Percentiles rank a stretch among this genome's conserved stretches.
Evolutionary conservation across 2,329 filamentous ascomycete species (phyloP).

Genomic region (Madurella mycetomatis): DNA sequence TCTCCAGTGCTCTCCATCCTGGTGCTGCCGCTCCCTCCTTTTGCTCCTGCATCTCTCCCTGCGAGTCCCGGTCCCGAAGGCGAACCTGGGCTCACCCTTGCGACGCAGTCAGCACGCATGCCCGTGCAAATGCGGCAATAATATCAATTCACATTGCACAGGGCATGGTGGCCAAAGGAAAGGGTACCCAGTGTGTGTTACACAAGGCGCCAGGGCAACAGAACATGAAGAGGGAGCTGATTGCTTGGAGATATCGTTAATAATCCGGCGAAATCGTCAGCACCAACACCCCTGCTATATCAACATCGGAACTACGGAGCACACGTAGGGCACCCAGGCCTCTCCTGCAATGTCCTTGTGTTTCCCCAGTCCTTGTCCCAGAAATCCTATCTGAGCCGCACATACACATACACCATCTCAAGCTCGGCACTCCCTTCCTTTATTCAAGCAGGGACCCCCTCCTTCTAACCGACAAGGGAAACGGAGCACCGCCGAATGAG

Average conservation of each 20-base stretch:
- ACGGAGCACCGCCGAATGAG: too few relatives aligned
- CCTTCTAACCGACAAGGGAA: too few relatives aligned
- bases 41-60: neutral
- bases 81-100: neutral
- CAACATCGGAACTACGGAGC: too few relatives aligned
- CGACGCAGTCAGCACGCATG: neutral
- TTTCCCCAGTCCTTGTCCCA: neutral
- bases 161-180: neutral
- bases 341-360: neutral
- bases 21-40: neutral
- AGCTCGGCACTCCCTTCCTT: too few relatives aligned
- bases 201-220: neutral
- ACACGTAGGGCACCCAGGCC: too few relatives aligned
- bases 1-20: neutral
- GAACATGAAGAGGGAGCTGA: neutral
- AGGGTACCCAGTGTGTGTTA: neutral
- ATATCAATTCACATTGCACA: neutral
- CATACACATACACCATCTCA: neutral
- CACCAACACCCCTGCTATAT: too few relatives aligned
- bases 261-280: too few relatives aligned
- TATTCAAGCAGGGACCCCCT: too few relatives aligned
- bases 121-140: neutral
- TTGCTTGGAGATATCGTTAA: neutral
- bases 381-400: neutral
- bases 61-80: neutral